These are phyloP conservation scores for Eimeria brunetti DNA, from an alignment of 169 alveolate genomes.

Conservation along the genomic window DNA sequence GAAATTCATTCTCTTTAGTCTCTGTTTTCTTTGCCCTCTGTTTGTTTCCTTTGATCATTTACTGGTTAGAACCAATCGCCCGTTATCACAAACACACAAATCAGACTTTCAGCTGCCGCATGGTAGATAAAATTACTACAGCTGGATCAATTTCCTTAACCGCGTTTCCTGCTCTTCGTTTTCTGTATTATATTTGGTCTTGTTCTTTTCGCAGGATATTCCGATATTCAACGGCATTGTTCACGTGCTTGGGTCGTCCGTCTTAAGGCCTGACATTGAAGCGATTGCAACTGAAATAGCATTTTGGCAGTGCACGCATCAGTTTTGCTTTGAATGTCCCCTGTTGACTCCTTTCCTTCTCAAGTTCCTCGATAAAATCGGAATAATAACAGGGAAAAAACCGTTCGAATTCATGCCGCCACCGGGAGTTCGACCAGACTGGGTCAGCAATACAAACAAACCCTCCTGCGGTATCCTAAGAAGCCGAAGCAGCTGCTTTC, in stretches of 20 bases:
- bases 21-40: too few species aligned
- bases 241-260: constrained; percentile 74
- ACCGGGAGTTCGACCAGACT: constrained; percentile 75
- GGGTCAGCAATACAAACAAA: background rate
- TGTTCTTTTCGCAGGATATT: constrained; percentile 32
- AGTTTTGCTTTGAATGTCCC: constrained; percentile 77
- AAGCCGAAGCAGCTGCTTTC: background rate
- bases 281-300: constrained; percentile 70
- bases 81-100: background rate
- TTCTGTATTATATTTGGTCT: background rate
- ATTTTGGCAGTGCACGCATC: constrained; percentile 79
- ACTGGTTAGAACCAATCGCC: too few species aligned
- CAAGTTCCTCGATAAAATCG: constrained; percentile 57
- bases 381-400: constrained; percentile 58
- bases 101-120: background rate
- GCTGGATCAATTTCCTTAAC: background rate
- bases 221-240: constrained; percentile 76
- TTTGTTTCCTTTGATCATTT: too few species aligned
- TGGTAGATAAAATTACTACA: background rate
- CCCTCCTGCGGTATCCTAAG: background rate
- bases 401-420: constrained; percentile 77
- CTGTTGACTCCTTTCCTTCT: constrained; percentile 57
- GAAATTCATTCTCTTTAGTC: too few species aligned
- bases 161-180: background rate
- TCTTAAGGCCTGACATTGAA: constrained; percentile 73